Base-by-base conservation (phyloP, 2,329 filamentous ascomycete species). In the Ceratocystis variospora region DNA sequence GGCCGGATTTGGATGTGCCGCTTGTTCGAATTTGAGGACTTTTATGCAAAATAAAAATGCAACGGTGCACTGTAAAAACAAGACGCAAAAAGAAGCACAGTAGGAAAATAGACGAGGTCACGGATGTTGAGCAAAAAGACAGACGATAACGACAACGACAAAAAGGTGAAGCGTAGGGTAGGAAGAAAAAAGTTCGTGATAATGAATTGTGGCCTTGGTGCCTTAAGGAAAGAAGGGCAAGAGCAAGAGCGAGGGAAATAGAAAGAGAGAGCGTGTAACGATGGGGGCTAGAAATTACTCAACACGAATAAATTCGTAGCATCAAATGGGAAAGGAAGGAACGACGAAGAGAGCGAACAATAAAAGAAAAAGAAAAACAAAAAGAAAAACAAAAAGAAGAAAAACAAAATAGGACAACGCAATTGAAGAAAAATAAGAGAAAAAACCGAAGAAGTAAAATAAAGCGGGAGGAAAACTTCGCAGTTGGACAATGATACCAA, bases 11-110 rank as follows among this genome's bases (percentile, higher is more conserved):
- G 55, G 55, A 59, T 59, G 55, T 59, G 55, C 55, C 55, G 55
- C 55, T 59, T 37, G 55, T 59, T 59, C 55, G 55, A 59, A 59
- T 59, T 59, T 59, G 55, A 22, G 55, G 55, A 59, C 17, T 59
- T 59, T 59, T 59, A 59, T 59, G 55, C 55, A 64, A 46, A 6
- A 19, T 31, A 57, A 55, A n/a, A 41, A 41, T 41, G 33, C 45
- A 55, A 50, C 45, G 25, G 17, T 55, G 31, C 45, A 37, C 55
- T 59, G 55, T 15, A 59, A n/a, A n/a, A 33, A 15, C 37, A 41
- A 41, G 37, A 41, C 37, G 37, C 37, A 41, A 41, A 15, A 41
- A 53, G 48, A 33, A 59, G 15, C 25, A 59, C 55, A 37, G 28
- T 17, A 33, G 10, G 10, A 57, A 59, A 59, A 19, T 10, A 37